Percentiles rank a stretch among this genome's conserved stretches.
phyloP scores from a whole-genome alignment of 2,329 filamentous ascomycete species.

The Xylaria sp. region DNA sequence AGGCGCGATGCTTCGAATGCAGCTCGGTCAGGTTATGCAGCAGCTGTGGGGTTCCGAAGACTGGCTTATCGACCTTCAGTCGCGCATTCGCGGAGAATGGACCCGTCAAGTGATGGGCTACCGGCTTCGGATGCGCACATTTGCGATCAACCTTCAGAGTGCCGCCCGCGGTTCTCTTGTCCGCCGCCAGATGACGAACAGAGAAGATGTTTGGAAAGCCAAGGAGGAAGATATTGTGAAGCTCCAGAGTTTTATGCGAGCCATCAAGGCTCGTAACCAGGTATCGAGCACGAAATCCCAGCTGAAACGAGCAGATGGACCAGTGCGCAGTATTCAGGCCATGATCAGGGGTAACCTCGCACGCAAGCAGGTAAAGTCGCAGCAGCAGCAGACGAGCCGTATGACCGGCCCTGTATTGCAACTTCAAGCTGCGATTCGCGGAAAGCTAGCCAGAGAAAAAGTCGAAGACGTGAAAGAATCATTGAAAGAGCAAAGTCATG shows the following conservation, averaged over 20 bases:
- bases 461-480: constrained; percentile 36
- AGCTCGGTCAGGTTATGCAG: constrained; percentile 79
- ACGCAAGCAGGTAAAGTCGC: constrained; percentile 51
- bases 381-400: constrained; percentile 51
- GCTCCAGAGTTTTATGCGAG: constrained; percentile 76
- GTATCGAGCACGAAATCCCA: constrained; percentile 52
- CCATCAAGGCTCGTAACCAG: constrained; percentile 57
- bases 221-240: constrained; percentile 67
- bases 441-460: constrained; percentile 56
- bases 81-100: constrained; percentile 82
- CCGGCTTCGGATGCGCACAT: constrained; percentile 73
- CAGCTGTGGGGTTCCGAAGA: constrained; percentile 81
- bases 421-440: constrained; percentile 64
- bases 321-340: constrained; percentile 61
- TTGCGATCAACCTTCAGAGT: constrained; percentile 76
- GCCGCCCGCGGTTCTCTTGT: constrained; percentile 69
- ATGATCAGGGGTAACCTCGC: constrained; percentile 61
- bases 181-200: constrained; percentile 56
- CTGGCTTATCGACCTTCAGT: constrained; percentile 73
- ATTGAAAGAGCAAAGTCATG: constrained; percentile 24
- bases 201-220: constrained; percentile 63
- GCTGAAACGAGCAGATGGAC: constrained; percentile 56
- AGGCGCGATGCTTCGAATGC: constrained; percentile 71
- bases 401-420: constrained; percentile 48
- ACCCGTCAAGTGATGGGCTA: constrained; percentile 78